Percentiles rank a stretch among this genome's conserved stretches.
Evolutionary conservation across 495 filamentous ascomycete genomes (phyloP).

Genomic region (Talaromyces stipitatus): DNA sequence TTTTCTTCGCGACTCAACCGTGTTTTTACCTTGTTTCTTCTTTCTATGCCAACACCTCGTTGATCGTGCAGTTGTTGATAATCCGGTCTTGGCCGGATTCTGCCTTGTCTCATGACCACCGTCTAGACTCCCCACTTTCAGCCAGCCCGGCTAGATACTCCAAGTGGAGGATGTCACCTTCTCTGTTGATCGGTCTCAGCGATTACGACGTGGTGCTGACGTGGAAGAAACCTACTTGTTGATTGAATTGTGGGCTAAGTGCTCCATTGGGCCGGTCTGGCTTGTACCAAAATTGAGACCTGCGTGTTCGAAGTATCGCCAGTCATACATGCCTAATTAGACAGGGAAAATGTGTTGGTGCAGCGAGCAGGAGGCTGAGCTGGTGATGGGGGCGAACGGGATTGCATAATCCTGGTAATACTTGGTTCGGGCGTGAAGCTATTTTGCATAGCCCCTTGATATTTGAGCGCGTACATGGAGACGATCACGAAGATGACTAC

Average conservation of each 20-base stretch:
- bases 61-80: not conserved
- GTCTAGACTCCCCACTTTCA: not conserved
- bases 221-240: not conserved
- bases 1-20: too few relatives aligned
- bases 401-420: not conserved
- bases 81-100: not conserved
- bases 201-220: not conserved
- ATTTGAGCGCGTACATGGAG: not conserved
- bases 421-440: not conserved
- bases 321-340: too few relatives aligned
- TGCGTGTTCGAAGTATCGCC: too few relatives aligned
- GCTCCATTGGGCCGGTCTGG: not conserved
- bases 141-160: not conserved
- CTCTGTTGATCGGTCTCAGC: not conserved
- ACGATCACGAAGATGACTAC: not conserved
- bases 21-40: not conserved
- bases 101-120: not conserved
- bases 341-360: too few relatives aligned
- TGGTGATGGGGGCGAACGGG: not conserved
- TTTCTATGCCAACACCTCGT: not conserved
- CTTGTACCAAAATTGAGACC: not conserved
- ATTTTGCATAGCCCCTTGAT: not conserved
- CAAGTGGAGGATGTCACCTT: not conserved
- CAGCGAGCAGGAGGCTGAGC: not conserved
- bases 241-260: not conserved